Evolutionary conservation across 495 filamentous ascomycete species (phyloP).

Genomic region (Talaromyces stipitatus): DNA sequence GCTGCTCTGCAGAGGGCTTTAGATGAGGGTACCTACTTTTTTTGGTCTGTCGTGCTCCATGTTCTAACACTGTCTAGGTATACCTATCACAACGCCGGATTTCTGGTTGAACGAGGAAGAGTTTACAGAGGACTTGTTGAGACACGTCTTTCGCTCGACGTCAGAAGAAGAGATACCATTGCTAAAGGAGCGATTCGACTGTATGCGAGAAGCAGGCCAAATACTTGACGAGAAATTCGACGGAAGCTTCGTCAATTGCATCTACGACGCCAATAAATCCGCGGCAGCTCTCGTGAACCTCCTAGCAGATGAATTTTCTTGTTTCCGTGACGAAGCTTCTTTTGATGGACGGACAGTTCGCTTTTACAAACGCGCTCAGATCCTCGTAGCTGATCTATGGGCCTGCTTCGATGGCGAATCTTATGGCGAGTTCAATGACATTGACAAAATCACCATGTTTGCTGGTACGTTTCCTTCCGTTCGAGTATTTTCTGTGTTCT

Average conservation of each 20-base stretch:
- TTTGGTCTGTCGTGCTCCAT: neutral
- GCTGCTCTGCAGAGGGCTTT: slow-evolving; percentile 78
- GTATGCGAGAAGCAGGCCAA: slow-evolving; percentile 76
- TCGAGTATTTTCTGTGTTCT: neutral
- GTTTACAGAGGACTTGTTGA: slow-evolving; percentile 66
- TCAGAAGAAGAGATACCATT: slow-evolving; percentile 85
- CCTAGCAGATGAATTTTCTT: slow-evolving; percentile 69
- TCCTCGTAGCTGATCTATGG: slow-evolving; percentile 92
- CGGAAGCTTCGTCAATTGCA: slow-evolving; percentile 64
- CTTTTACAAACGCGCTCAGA: slow-evolving; percentile 90
- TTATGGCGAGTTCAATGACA: slow-evolving; percentile 82
- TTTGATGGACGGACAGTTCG: slow-evolving; percentile 71
- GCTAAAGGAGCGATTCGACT: slow-evolving; percentile 66
- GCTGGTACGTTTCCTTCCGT: slow-evolving; percentile 40
- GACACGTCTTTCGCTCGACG: slow-evolving; percentile 75
- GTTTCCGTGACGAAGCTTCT: slow-evolving; percentile 71
- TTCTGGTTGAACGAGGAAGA: slow-evolving; percentile 78
- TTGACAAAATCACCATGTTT: slow-evolving; percentile 96
- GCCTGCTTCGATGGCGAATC: slow-evolving; percentile 78
- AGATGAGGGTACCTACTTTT: slow-evolving; percentile 66
- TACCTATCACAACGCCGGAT: slow-evolving; percentile 80
- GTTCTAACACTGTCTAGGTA: slow-evolving; percentile 15
- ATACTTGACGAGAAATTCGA: slow-evolving; percentile 81
- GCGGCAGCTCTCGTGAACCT: slow-evolving; percentile 79
- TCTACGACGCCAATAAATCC: slow-evolving; percentile 68